Percentiles rank a stretch among this genome's conserved stretches.
These are phyloP conservation scores for Picochlorum costavermella DNA, from an alignment of 139 green algal genomes.

Conservation along the genomic window DNA sequence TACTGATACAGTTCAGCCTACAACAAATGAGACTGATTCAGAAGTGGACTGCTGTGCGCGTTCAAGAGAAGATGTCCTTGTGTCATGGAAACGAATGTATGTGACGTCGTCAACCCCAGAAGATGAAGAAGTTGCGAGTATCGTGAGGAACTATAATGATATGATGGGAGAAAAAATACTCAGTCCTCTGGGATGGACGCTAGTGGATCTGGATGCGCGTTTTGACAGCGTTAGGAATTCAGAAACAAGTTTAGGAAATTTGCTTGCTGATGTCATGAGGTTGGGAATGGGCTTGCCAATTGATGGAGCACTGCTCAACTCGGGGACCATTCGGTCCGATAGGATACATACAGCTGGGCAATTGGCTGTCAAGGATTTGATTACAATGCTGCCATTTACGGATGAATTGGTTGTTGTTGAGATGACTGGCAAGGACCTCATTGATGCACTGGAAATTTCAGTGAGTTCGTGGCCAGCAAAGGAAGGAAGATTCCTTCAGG, in stretches of 20 bases:
- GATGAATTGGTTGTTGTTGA: slow-evolving; percentile 49
- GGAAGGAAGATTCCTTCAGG: slow-evolving; percentile 63
- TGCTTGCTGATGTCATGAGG: slow-evolving; percentile 46
- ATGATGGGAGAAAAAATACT: slow-evolving; percentile 45
- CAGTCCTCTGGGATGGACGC: slow-evolving; percentile 35
- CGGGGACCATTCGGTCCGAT: slow-evolving; percentile 48
- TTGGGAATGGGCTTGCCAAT: slow-evolving; percentile 3
- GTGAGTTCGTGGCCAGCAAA: slow-evolving; percentile 50
- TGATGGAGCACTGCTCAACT: slow-evolving; percentile 53
- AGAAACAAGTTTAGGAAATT: slow-evolving; percentile 66
- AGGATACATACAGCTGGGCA: slow-evolving; percentile 30
- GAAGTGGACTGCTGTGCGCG: not conserved
- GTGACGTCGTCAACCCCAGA: slow-evolving; percentile 33
- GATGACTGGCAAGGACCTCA: slow-evolving; percentile 40
- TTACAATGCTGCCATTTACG: slow-evolving; percentile 64
- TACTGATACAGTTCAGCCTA: not conserved
- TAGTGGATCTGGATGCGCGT: slow-evolving; percentile 48
- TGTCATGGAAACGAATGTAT: slow-evolving; percentile 27
- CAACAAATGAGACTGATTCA: slow-evolving; percentile 1
- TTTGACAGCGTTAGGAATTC: slow-evolving; percentile 48
- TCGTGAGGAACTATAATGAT: slow-evolving; percentile 42
- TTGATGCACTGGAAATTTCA: slow-evolving; percentile 57
- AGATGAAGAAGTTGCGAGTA: slow-evolving; percentile 28
- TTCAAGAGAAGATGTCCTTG: slow-evolving; percentile 3
- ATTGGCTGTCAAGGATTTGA: slow-evolving; percentile 49